These are phyloP conservation scores for Thelephora ganbajun DNA, from an alignment of 768 basidiomycete genomes.

Conservation along the genomic window DNA sequence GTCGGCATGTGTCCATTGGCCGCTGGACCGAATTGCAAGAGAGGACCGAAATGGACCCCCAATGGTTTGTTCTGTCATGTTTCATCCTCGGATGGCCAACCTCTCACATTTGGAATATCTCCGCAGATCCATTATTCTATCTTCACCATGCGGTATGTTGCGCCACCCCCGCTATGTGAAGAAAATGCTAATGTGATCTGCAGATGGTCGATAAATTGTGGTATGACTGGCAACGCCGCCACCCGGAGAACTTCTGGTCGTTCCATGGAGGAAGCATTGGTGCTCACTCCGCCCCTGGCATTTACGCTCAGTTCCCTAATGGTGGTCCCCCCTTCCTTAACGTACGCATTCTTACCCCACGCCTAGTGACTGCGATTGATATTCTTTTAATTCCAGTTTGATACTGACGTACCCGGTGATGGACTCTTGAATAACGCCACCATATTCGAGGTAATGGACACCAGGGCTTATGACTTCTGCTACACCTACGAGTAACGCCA, in stretches of 20 bases:
- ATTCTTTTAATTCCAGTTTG: conserved; percentile 9
- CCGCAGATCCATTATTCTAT: conserved; percentile 21
- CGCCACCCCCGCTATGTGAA: neutral
- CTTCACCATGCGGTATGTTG: conserved; percentile 20
- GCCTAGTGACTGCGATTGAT: too few species aligned
- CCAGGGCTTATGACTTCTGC: conserved; percentile 19
- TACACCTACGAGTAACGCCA: conserved; percentile 23
- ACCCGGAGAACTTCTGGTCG: conserved; percentile 12
- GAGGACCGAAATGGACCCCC: neutral
- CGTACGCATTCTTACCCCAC: neutral
- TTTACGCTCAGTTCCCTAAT: neutral
- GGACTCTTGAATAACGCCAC: conserved; percentile 13
- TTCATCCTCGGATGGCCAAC: neutral
- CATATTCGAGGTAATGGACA: conserved; percentile 18
- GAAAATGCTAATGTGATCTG: neutral
- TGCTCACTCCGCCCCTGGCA: neutral
- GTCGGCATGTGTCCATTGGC: conserved; percentile 15
- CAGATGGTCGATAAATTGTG: conserved; percentile 25
- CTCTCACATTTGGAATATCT: neutral
- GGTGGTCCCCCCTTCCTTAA: neutral
- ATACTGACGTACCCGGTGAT: conserved; percentile 15
- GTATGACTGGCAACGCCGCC: conserved; percentile 21
- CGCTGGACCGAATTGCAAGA: neutral
- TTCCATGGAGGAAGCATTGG: conserved; percentile 19
- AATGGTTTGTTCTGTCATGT: neutral